Evolutionary conservation across 306 rosid species (phyloP).

Genomic region (Castanea sativa): DNA sequence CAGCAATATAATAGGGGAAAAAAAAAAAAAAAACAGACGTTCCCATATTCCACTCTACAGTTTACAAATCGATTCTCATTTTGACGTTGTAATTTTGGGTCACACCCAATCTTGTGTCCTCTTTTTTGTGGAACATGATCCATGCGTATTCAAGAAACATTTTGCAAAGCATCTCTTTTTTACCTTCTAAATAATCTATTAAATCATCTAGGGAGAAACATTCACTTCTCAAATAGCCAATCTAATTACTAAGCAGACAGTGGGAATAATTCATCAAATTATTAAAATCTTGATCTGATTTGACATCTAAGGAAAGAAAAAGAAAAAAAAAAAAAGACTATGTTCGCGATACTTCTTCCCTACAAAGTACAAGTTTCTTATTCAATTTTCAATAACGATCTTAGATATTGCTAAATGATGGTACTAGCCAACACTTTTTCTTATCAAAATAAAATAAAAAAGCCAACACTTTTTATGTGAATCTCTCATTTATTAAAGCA

Average conservation of each 20-base stretch:
- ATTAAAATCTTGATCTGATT: slow-evolving; percentile 23
- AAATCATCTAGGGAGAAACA: background rate
- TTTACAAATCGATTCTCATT: too few relatives aligned
- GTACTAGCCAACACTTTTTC: too few relatives aligned
- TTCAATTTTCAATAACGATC: background rate
- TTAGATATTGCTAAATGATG: slow-evolving; percentile 6
- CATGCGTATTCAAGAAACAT: background rate
- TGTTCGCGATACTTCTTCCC: slow-evolving; percentile 6
- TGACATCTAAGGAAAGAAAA: slow-evolving; percentile 1
- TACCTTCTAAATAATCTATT: background rate
- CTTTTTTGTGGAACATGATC: slow-evolving; percentile 8
- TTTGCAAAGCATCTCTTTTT: background rate
- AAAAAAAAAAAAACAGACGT: too few relatives aligned
- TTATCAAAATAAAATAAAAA: too few relatives aligned
- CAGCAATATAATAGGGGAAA: too few relatives aligned
- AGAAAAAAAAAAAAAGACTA: slow-evolving; percentile 4
- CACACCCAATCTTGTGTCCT: background rate
- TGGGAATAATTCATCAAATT: slow-evolving; percentile 6
- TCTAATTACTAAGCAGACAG: background rate
- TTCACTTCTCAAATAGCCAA: background rate
- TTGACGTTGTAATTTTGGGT: background rate
- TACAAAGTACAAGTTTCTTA: slow-evolving; percentile 13
- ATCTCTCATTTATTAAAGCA: slow-evolving; percentile 4
- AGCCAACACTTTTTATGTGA: slow-evolving; percentile 7
- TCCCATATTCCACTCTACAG: too few relatives aligned